phyloP scores from a whole-genome alignment of 345 rosid genomes.

The Rhizophora mangle region DNA sequence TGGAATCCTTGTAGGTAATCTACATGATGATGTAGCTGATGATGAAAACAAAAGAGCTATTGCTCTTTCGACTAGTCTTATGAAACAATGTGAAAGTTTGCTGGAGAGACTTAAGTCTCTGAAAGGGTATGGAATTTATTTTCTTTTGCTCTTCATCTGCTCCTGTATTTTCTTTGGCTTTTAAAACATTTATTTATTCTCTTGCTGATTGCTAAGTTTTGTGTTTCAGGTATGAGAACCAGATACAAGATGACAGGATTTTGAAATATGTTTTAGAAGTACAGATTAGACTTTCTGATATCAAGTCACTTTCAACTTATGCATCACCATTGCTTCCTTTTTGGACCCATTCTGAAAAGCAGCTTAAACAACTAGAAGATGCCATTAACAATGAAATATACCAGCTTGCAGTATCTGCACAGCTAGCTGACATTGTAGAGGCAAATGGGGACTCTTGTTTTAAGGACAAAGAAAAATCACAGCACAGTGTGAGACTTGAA shows the following conservation, averaged over 20 bases:
- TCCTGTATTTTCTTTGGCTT: not conserved
- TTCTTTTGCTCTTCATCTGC: constrained; percentile 14
- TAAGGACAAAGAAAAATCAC: constrained; percentile 28
- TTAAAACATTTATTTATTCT: not conserved
- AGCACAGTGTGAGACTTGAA: constrained; percentile 28
- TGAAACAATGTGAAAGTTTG: constrained; percentile 52
- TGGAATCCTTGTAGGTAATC: constrained; percentile 22
- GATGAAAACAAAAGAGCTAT: constrained; percentile 30
- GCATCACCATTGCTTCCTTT: constrained; percentile 62
- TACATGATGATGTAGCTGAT: constrained; percentile 21
- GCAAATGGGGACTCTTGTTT: constrained; percentile 26
- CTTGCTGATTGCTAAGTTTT: constrained; percentile 15
- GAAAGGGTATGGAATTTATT: constrained; percentile 49
- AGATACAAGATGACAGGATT: constrained; percentile 45
- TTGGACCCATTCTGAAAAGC: constrained; percentile 79
- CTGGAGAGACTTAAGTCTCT: constrained; percentile 72
- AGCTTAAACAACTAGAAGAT: constrained; percentile 67
- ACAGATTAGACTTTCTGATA: constrained; percentile 81
- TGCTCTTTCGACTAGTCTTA: constrained; percentile 49
- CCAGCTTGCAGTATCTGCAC: constrained; percentile 59
- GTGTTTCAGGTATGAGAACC: constrained; percentile 53
- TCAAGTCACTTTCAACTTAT: constrained; percentile 52
- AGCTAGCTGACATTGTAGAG: constrained; percentile 46
- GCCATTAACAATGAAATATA: constrained; percentile 57
- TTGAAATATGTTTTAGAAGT: constrained; percentile 59